Base-by-base conservation (phyloP, 208 protist species). In the Crithidia sp. region DNA sequence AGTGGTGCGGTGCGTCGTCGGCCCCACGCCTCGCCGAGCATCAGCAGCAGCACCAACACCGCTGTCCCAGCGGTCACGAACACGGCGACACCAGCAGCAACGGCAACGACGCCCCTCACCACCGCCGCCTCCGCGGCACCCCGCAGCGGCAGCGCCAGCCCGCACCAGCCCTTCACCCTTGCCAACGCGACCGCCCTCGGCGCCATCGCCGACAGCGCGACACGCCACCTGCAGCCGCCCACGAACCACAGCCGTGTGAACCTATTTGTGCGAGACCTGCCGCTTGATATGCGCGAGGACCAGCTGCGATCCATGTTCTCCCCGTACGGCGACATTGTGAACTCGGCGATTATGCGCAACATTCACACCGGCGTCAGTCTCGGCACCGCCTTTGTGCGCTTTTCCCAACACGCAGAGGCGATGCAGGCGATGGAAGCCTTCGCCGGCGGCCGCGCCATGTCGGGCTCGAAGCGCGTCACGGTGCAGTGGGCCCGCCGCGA, bases 351-450 rank as follows among this genome's bases (percentile, higher is more conserved):
- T 49, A 95, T 90, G 87, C 86, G 85, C 56, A 88, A 93, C 81
- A 93, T 90, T 45, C 88, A 90, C 77, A 91, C 85, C 8, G 91
- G 86, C 7, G 79, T 87, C 54, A 93, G 82, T 40, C 84, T 89
- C 54, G 88, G 91, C 63, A 91, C 70, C 0, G 91, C 79, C 4
- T 95, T 95, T 85, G 91, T 95, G 53, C 88, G 88, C 49, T 95
- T 84, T 53, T 44, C 80, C 19, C 76, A 72, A 5, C 78, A 85
- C 52, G 72, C 82, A 37, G 77, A 82, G 54, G 77, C 82, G n/a
- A 47, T 69, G 63, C 10, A 37, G 40, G 77, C 82, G 44, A 74
- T 85, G 74, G 65, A 77, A 40, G 49, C 52, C 17, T 81, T 79
- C 19, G 28, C 64, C 5, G 59, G 66, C 2, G 71, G 71, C 7